These are phyloP conservation scores for Fusarium begoniae DNA, from an alignment of 2,329 filamentous ascomycete species.

Conservation along the genomic window DNA sequence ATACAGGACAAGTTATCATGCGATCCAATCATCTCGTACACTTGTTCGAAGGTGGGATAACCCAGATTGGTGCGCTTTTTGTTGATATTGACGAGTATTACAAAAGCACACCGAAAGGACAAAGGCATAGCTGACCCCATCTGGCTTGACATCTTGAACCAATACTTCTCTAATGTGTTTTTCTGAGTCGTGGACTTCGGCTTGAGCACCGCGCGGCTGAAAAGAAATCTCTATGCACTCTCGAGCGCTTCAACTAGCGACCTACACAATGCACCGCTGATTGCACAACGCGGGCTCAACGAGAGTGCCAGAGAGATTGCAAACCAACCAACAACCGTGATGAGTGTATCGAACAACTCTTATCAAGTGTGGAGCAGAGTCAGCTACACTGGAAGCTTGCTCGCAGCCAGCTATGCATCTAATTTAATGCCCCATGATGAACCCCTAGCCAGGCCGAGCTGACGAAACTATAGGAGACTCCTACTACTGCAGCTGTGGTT, in stretches of 20 bases:
- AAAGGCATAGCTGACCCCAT: not conserved
- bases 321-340: too few species aligned
- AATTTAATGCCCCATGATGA: too few species aligned
- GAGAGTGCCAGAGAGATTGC: not conserved
- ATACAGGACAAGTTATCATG: not conserved
- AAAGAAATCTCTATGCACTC: not conserved
- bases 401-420: not conserved
- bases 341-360: not conserved
- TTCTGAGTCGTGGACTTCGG: not conserved
- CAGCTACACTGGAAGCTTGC: not conserved
- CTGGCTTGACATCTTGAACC: fast-evolving
- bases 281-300: not conserved
- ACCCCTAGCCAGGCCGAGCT: fast-evolving
- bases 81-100: not conserved
- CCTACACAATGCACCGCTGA: not conserved
- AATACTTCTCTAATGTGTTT: not conserved
- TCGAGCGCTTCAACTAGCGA: not conserved
- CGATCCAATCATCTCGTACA: not conserved
- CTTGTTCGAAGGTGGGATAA: not conserved
- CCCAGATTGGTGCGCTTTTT: not conserved
- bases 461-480: not conserved
- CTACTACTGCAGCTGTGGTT: not conserved
- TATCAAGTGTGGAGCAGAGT: not conserved
- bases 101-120: not conserved
- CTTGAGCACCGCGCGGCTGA: not conserved